Base-by-base conservation (phyloP, 2,329 filamentous ascomycete genomes). In the Trichoderma atrobrunneum region DNA sequence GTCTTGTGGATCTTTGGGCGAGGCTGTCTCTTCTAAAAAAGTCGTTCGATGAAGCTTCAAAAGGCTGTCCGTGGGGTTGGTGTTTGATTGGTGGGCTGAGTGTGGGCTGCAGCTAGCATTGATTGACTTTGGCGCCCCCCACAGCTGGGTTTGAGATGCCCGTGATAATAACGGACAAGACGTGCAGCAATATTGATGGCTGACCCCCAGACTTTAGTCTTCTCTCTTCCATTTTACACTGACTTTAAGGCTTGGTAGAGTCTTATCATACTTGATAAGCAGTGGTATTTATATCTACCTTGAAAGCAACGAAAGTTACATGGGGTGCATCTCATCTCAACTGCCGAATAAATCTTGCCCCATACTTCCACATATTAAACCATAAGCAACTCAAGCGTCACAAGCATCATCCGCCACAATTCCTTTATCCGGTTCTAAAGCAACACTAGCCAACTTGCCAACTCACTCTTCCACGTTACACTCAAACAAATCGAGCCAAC, bases 31-130 rank as follows among this genome's bases (percentile, higher is more conserved):
- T 48, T 34, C 5, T n/a, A 14, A 39, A 62, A 70, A 70, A 70
- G 67, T 70, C 67, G 67, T 70, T 54, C 24, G 57, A 62, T 32
- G 14, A 39, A 63, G 39, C 59, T 70, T 56, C 39, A 24, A 30
- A 54, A 39, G 66, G 36, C 34, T 26, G 4, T 8, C 26, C 26
- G 48, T 34, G 36, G 18, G 26, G 36, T 43, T 63, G 36, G 10
- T 12, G 3, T 32, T 21, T 69, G 66, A 69, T 69, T 69, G 66
- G 66, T 69, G 66, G 54, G 66, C 2, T 60, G 56, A 3, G 54
- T 60, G 56, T 14, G 54, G 66, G 30, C 14, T 28, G 56, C 54
- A 60, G 54, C 66, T 69, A 56, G 28, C 26, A 69, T 69, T 26
- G 56, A 61, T 57, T 57, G 65, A 60, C 65, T 69, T 69, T 48